phyloP scores from a whole-genome alignment of 1,139 yeast species.

The Hansenula sp. region DNA sequence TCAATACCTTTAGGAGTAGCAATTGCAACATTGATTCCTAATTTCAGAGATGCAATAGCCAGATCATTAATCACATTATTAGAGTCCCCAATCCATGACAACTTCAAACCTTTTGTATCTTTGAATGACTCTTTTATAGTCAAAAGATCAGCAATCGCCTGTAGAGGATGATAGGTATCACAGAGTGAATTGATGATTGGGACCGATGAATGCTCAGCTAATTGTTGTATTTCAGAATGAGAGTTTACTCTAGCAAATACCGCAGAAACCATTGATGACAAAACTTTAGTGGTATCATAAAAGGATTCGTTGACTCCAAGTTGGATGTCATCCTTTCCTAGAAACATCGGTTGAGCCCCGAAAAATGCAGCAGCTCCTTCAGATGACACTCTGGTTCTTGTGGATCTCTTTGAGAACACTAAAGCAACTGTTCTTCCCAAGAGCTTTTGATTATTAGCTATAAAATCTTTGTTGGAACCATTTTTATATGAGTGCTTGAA shows the following conservation, averaged over 20 bases:
- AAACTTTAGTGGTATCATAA: constrained; percentile 82
- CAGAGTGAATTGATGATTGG: constrained; percentile 93
- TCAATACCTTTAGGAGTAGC: constrained; percentile 78
- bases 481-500: constrained; percentile 56
- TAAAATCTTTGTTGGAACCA: constrained; percentile 38
- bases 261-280: constrained; percentile 93
- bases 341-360: constrained; percentile 95
- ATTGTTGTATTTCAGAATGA: constrained; percentile 75
- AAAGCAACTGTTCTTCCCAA: constrained; percentile 81
- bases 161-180: constrained; percentile 90
- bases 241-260: constrained; percentile 92
- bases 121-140: constrained; percentile 81
- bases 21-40: constrained; percentile 77
- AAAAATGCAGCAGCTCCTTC: constrained; percentile 93
- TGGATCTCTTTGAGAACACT: constrained; percentile 84
- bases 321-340: constrained; percentile 95
- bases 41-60: constrained; percentile 83
- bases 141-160: constrained; percentile 86
- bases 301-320: constrained; percentile 90
- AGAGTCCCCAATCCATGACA: constrained; percentile 96
- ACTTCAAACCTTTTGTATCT: constrained; percentile 45
- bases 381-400: constrained; percentile 89
- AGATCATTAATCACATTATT: constrained; percentile 93
- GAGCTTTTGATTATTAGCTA: constrained; percentile 50
- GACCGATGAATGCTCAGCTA: constrained; percentile 71